Evolutionary conservation across 2,329 filamentous ascomycete species (phyloP).

Genomic region (Sporothrix inflata): DNA sequence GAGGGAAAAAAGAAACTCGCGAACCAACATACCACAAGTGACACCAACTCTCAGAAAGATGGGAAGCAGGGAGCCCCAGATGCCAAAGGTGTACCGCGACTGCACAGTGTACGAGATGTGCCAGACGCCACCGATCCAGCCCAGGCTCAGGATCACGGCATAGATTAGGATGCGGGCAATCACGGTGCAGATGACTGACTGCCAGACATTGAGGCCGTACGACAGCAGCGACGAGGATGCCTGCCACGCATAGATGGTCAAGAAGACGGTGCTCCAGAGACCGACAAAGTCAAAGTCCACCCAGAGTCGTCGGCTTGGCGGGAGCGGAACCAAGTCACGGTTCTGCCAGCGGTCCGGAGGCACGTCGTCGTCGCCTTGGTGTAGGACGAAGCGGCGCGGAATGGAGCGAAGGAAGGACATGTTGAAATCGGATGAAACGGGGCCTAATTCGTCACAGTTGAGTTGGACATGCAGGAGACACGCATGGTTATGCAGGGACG

Average conservation of each 20-base stretch:
- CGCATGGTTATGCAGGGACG: too few species aligned
- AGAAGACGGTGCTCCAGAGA: constrained; percentile 19
- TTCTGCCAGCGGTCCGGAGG: constrained; percentile 2
- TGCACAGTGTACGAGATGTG: constrained; percentile 50
- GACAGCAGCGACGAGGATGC: constrained; percentile 27
- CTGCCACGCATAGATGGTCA: constrained; percentile 29
- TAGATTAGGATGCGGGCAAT: constrained; percentile 46
- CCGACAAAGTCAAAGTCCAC: constrained; percentile 5
- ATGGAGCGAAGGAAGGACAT: not conserved
- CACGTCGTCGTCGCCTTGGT: not conserved
- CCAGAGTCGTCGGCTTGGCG: constrained; percentile 8
- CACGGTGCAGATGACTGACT: constrained; percentile 34
- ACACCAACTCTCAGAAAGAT: constrained; percentile 4
- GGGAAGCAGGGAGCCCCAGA: constrained; percentile 41
- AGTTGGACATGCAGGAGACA: too few species aligned
- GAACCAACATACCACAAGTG: not conserved
- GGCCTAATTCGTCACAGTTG: too few species aligned
- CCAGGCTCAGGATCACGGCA: constrained; percentile 42
- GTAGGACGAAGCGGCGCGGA: not conserved
- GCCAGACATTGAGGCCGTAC: constrained; percentile 28
- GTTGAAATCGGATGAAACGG: too few species aligned
- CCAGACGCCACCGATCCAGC: constrained; percentile 36
- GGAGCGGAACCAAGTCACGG: not conserved
- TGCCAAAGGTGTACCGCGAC: constrained; percentile 46
- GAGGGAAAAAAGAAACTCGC: too few species aligned